A percentile compares a stretch with the other conserved stretches of the same genome.
Conservation (phyloP, 345 rosid species). For the Psidium friedrichsthalianum region DNA sequence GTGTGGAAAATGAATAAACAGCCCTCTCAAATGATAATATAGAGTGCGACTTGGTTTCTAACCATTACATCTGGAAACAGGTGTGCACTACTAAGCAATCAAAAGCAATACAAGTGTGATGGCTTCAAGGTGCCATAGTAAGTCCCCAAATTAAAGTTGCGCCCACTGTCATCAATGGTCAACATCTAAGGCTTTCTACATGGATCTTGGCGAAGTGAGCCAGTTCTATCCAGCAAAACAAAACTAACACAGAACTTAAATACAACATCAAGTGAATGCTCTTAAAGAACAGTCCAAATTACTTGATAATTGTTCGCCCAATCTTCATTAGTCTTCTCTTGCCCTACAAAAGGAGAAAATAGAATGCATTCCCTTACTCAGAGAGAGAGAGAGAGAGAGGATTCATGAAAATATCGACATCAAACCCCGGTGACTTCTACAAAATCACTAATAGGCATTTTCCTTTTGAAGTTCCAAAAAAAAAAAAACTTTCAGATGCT, state of each 20-base stretch:
- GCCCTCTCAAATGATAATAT: background rate
- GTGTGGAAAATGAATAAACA: background rate
- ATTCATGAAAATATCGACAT: background rate
- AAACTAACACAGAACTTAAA: background rate
- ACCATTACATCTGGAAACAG: background rate
- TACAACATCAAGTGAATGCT: background rate
- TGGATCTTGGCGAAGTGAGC: background rate
- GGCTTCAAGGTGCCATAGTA: background rate
- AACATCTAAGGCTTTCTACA: background rate
- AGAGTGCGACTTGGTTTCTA: background rate
- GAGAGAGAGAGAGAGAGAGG: slow-evolving; percentile 8
- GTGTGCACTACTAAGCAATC: background rate
- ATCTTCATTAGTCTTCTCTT: slow-evolving; percentile 81
- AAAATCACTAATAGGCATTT: background rate
- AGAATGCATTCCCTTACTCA: slow-evolving; percentile 23
- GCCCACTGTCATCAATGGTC: background rate
- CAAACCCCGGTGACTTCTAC: background rate
- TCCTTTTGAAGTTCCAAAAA: background rate
- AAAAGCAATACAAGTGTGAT: background rate
- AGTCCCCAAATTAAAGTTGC: background rate
- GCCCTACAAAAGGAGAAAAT: slow-evolving; percentile 69
- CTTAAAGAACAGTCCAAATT: slow-evolving; percentile 15
- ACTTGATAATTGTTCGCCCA: slow-evolving; percentile 30
- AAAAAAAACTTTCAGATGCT: background rate
- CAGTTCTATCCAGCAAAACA: background rate